phyloP scores from a whole-genome alignment of 257 asterid genomes.

The Parsonsia alboflavescens region DNA sequence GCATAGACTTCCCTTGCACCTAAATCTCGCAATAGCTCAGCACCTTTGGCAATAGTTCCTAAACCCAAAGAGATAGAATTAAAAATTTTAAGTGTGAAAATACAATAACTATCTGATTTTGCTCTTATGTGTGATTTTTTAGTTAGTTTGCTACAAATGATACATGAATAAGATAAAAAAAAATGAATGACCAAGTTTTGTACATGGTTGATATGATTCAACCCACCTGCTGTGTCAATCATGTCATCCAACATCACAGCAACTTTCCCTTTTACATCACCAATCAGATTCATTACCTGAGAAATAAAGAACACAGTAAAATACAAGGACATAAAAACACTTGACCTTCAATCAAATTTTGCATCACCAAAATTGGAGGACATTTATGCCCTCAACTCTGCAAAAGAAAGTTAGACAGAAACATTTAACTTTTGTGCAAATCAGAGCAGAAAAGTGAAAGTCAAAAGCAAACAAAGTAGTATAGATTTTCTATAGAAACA shows the following conservation, averaged over 20 bases:
- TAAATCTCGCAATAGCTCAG: constrained; percentile 77
- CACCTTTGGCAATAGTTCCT: constrained; percentile 97
- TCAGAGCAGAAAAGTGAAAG: not conserved
- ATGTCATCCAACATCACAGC: constrained; percentile 97
- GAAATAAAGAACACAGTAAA: not conserved
- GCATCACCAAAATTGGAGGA: not conserved
- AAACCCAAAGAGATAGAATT: not conserved
- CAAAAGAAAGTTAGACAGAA: not conserved
- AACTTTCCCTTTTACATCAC: constrained; percentile 91
- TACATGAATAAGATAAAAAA: not conserved
- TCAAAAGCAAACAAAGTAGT: not conserved
- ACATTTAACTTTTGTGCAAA: not conserved
- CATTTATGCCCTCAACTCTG: not conserved
- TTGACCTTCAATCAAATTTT: not conserved
- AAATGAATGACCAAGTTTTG: not conserved
- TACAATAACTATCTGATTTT: not conserved
- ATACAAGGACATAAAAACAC: not conserved
- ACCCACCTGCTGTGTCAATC: constrained; percentile 93
- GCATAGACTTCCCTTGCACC: constrained; percentile 99
- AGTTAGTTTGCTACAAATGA: too few species aligned
- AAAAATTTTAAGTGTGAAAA: not conserved
- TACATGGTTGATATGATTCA: not conserved
- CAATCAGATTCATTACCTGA: constrained; percentile 92
- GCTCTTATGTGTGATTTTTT: too few species aligned
- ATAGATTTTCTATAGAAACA: not conserved